Percentiles rank a stretch among this genome's conserved stretches.
Evolutionary conservation across 441 rosid species (phyloP).

Genomic region (Corymbia calophylla): DNA sequence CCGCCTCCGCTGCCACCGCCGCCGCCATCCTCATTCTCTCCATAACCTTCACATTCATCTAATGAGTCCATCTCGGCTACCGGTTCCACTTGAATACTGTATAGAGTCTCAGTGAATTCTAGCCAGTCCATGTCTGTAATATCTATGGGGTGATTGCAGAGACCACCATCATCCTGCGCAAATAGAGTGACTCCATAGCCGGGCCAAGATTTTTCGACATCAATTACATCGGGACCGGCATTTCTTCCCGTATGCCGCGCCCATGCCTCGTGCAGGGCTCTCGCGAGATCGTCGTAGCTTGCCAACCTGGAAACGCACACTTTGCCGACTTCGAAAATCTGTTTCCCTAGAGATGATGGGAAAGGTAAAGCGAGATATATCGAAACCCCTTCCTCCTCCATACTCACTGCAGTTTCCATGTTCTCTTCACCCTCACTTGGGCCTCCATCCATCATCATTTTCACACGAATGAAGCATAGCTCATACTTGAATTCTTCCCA

Average conservation of each 20-base stretch:
- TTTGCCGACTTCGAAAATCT: neutral
- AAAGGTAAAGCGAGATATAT: neutral
- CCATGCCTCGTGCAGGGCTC: neutral
- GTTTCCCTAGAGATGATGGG: neutral
- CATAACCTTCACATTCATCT: neutral
- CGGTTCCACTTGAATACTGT: neutral
- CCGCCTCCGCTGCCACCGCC: accelerated
- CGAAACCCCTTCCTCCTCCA: neutral
- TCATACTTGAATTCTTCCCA: neutral
- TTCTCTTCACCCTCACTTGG: neutral
- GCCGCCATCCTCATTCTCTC: neutral
- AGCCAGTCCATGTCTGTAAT: neutral
- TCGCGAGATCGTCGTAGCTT: neutral
- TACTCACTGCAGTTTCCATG: neutral
- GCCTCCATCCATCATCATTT: neutral
- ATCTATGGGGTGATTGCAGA: neutral
- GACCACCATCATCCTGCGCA: neutral
- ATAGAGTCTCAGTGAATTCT: neutral
- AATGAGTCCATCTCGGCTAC: neutral
- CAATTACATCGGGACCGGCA: neutral
- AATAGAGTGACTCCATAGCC: neutral
- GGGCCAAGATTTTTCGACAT: neutral
- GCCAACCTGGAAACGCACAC: neutral
- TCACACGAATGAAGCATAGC: neutral
- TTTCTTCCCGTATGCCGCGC: neutral